Evolutionary conservation across 2,329 filamentous ascomycete species (phyloP).

Genomic region (Podosphaera aphanis): DNA sequence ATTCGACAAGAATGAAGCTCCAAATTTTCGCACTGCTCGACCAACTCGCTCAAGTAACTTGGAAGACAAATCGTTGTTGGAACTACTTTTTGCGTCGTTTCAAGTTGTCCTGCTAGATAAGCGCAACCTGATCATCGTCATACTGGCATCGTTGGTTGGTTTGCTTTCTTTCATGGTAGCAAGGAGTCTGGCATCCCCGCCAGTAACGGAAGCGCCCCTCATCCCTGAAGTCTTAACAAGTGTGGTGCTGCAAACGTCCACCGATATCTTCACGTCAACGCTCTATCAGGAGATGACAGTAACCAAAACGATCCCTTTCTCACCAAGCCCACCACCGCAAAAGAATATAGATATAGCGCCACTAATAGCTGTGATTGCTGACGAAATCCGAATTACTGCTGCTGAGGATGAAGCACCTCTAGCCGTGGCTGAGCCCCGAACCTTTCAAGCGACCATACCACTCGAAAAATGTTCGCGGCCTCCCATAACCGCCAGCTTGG

Average conservation of each 20-base stretch:
- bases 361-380: too few species aligned
- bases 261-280: constrained; percentile 2
- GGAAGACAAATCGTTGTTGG: constrained; percentile 23
- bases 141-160: constrained; percentile 29
- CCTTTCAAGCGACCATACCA: too few species aligned
- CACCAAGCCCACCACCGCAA: background rate
- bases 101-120: constrained; percentile 31
- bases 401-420: too few species aligned
- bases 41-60: background rate
- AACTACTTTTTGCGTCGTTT: constrained; percentile 29
- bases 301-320: constrained; percentile 2
- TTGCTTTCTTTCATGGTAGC: constrained; percentile 21
- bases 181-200: background rate
- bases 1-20: constrained; percentile 18
- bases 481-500: too few species aligned
- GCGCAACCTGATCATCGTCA: constrained; percentile 33
- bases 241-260: background rate
- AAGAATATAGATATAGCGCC: background rate
- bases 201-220: background rate
- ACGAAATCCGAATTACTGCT: too few species aligned
- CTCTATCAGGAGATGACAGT: constrained; percentile 3
- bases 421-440: too few species aligned
- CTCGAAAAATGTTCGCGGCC: too few species aligned
- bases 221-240: background rate
- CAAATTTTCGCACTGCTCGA: background rate